A percentile compares a stretch with the other conserved stretches of the same genome.
phyloP scores from a whole-genome alignment of 2,329 filamentous ascomycete genomes.

The Alternaria consortialis region DNA sequence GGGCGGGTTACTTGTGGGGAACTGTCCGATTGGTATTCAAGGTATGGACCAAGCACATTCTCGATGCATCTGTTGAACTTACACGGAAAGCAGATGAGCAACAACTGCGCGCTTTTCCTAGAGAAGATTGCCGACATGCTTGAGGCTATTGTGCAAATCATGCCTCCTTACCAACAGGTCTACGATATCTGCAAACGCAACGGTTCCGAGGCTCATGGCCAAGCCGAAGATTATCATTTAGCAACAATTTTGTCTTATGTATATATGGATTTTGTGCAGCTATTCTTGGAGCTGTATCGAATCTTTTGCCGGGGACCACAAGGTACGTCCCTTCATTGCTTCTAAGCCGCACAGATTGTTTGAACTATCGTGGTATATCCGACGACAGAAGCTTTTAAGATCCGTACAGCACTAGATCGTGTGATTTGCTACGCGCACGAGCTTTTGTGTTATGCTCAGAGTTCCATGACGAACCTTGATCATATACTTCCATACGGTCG shows the following conservation, averaged over 20 bases:
- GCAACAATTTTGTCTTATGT: constrained; percentile 35
- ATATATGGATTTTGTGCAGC: constrained; percentile 39
- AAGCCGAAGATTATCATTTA: constrained; percentile 19
- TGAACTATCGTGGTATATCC: background rate
- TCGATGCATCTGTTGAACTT: background rate
- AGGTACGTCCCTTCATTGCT: constrained; percentile 28
- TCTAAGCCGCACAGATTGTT: background rate
- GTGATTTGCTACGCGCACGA: constrained; percentile 4
- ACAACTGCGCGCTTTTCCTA: constrained; percentile 30
- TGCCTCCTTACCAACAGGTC: constrained; percentile 38
- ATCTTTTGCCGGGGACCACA: constrained; percentile 34
- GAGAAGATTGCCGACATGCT: constrained; percentile 39
- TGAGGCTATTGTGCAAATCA: constrained; percentile 30
- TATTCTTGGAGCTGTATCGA: constrained; percentile 37
- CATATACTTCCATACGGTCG: background rate
- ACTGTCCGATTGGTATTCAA: constrained; percentile 34
- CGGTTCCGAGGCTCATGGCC: constrained; percentile 4
- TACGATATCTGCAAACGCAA: constrained; percentile 24
- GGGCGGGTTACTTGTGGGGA: constrained; percentile 38
- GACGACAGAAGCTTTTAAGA: background rate
- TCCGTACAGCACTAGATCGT: background rate
- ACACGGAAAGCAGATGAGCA: constrained; percentile 26
- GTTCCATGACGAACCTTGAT: background rate
- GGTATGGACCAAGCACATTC: constrained; percentile 18
- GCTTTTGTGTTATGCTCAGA: background rate